phyloP scores from a whole-genome alignment of 2,329 filamentous ascomycete species.

The Sordariomycetes sp. region DNA sequence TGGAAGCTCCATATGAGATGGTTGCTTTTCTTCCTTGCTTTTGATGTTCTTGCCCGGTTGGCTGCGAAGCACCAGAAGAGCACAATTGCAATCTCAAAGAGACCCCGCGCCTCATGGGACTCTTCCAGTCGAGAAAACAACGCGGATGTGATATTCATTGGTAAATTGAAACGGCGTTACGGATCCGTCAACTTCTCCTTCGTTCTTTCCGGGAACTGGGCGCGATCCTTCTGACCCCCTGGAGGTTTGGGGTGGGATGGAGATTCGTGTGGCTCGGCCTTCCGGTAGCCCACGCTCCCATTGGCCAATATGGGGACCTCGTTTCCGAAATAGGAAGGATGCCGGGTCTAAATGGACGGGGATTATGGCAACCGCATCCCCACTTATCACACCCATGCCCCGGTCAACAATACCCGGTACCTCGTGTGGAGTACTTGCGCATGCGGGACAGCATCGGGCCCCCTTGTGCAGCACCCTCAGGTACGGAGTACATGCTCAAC shows the following conservation, averaged over 20 bases:
- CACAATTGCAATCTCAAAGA: too few relatives aligned
- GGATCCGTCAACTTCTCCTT: not conserved
- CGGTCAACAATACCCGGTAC: not conserved
- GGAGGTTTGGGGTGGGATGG: not conserved
- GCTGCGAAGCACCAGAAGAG: too few relatives aligned
- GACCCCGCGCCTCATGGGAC: too few relatives aligned
- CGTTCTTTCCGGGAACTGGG: not conserved
- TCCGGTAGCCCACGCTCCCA: not conserved
- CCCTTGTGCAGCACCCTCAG: not conserved
- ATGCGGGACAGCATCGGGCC: not conserved
- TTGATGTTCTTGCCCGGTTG: too few relatives aligned
- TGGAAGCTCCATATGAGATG: too few relatives aligned
- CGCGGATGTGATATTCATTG: too few relatives aligned
- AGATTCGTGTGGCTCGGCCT: not conserved
- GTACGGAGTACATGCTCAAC: not conserved
- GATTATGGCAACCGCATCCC: not conserved
- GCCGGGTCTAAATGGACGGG: not conserved
- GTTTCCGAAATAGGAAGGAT: conserved; percentile 2
- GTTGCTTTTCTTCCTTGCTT: too few relatives aligned
- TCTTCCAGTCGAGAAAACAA: too few relatives aligned
- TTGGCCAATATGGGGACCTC: not conserved
- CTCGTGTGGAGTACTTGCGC: not conserved
- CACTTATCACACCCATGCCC: not conserved
- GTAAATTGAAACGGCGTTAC: too few relatives aligned
- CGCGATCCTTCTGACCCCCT: not conserved